Evolutionary conservation across 139 green algal species (phyloP).

Genomic region (Micractinium conductrix): DNA sequence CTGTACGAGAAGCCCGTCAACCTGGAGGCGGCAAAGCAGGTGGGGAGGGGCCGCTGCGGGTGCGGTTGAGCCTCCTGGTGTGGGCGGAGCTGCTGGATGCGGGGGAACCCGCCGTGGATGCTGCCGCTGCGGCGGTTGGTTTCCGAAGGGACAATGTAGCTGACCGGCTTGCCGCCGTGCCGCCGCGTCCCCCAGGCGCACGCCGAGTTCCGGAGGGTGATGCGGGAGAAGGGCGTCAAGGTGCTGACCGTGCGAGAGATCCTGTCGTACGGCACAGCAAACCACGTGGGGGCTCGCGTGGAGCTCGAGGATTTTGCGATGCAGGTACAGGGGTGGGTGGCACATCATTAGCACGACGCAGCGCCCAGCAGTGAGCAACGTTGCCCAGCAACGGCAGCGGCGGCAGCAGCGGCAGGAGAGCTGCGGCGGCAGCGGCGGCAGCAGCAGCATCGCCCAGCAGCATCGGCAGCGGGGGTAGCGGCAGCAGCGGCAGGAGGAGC

Average conservation of each 20-base stretch:
- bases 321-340: too few relatives aligned
- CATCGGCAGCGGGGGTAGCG: too few relatives aligned
- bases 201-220: conserved; percentile 81
- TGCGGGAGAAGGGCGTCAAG: conserved; percentile 80
- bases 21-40: conserved; percentile 80
- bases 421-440: too few relatives aligned
- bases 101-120: too few relatives aligned
- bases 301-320: conserved; percentile 91
- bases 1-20: conserved; percentile 95
- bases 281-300: conserved; percentile 82
- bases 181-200: conserved; percentile 59
- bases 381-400: too few relatives aligned
- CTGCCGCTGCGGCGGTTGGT: neutral
- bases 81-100: too few relatives aligned
- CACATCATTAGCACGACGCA: too few relatives aligned
- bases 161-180: neutral
- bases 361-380: too few relatives aligned
- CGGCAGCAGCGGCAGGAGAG: too few relatives aligned
- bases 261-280: conserved; percentile 75
- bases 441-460: too few relatives aligned
- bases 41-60: neutral
- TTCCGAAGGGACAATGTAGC: neutral
- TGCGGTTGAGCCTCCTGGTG: neutral
- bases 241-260: conserved; percentile 93
- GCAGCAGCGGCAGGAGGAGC: too few relatives aligned